Evolutionary conservation across 768 basidiomycete species (phyloP), one percentile per base, ranked within the genome.

Genomic region (Fomitopsis serialis): DNA sequence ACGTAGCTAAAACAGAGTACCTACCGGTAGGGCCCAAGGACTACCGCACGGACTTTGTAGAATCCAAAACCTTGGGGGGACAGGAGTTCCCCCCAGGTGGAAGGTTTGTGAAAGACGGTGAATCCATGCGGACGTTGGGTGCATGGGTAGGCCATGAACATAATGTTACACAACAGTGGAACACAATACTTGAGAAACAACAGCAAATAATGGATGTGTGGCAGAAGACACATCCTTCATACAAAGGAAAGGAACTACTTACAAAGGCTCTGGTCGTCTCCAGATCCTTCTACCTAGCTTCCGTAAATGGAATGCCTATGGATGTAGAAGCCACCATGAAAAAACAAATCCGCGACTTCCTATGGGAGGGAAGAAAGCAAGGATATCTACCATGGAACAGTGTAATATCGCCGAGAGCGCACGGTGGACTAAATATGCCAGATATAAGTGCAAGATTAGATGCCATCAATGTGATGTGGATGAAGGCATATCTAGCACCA

Each of bases 1-100:
- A 78, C 48, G 52, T 60, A 0, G 44, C 49, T 0, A 79, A 79
- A 56, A 78, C 75, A 0, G 66, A 70, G 32, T 55, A 74, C 0
- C 62, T 76, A 1, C 73, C 72, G 0, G 59, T 74, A 0, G 73
- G 75, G 0, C 34, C 53, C 2, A 27, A 27, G 3, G 46, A 50
- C 3, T 67, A 59, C 57, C 48, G 68, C 3, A 25, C 7, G 21
- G 24, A 13, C n/a, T 13, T 25, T 23, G 8, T 25, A 10, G 44
- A 13, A 13, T 21, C 25, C n/a, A 42, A 35, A 13, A 29, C 8
- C 8, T 15, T 35, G 15, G 34, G 34, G 9, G 15, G 15, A 8
- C 34, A 35, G 15, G 9, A 35, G n/a, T n/a, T n/a, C 34, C 34
- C 15, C 34, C 34, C 34, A 35, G 34, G 9, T 35, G 34, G 34